Base-by-base conservation (phyloP, 176 grass and related monocot species). In the Zea luxurians region DNA sequence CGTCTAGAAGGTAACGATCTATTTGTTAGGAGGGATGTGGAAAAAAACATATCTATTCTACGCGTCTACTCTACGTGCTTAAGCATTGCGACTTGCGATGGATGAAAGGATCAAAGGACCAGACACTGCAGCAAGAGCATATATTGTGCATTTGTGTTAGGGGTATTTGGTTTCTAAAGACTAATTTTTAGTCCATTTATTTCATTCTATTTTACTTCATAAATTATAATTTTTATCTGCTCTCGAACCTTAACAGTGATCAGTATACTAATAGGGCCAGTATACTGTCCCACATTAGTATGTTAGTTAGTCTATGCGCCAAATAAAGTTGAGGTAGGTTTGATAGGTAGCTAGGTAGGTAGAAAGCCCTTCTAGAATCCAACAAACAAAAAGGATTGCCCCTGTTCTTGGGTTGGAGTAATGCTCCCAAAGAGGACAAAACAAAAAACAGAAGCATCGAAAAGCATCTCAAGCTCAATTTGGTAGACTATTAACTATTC, bases 321-420 rank as follows among this genome's bases (percentile, higher is more conserved):
- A 79, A 80, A 83, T 21, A 71, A 71, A 42, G 65, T 47, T 18
- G 61, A 84, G 37, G 75, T 86, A 42, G 64, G 79, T 80, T 64
- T 45, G n/a, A 46, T 78, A 84, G 76, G 79, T 80, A 82, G 67
- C 71, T 61, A 54, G 50, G 15, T 48, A 76, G 50, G 15, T 59
- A 20, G 52, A 68, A 10, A 62, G 41, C 57, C 27, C 81, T 90
- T 90, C 82, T 90, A 93, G 88, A 93, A 88, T 20, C 60, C 81
- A 89, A 47, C 65, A 76, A 89, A 76, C 37, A 65, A 41, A 60
- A 41, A 69, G 50, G 71, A 81, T 71, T 68, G 38, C 37, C 48
- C 4, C 20, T 47, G 43, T n/a, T 10, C 43, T 59, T 59, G 36
- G 57, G 45, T 52, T 70, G 67, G 68, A 86, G 61, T 47, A 66